Evolutionary conservation across 2,329 filamentous ascomycete species (phyloP).

Genomic region (Zelopaecilomyces penicillatus): DNA sequence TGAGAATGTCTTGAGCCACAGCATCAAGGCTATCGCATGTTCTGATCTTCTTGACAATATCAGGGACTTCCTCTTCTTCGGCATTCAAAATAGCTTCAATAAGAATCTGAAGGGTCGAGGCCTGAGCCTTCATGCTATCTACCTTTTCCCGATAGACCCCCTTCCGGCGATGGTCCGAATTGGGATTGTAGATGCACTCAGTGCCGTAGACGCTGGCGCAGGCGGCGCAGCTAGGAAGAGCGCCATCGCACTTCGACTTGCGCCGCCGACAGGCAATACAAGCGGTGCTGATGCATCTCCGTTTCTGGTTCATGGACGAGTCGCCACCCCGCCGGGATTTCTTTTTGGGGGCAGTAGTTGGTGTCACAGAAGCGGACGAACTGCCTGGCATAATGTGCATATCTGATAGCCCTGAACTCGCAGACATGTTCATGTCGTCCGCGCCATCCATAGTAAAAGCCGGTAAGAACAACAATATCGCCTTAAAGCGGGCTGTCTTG

Average conservation of each 20-base stretch:
- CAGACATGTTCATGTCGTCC: too few relatives aligned
- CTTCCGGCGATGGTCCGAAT: conserved; percentile 91
- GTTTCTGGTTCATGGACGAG: conserved; percentile 45
- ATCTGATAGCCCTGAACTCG: too few relatives aligned
- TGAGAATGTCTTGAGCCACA: conserved; percentile 46
- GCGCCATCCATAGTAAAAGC: too few relatives aligned
- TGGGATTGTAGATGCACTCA: conserved; percentile 89
- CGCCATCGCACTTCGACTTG: conserved; percentile 88
- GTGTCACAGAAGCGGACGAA: conserved; percentile 2
- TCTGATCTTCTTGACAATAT: conserved; percentile 76
- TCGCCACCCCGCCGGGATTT: conserved; percentile 43
- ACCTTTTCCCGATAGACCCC: conserved; percentile 94
- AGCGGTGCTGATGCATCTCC: conserved; percentile 75
- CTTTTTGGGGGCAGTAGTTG: conserved; percentile 31
- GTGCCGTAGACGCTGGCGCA: conserved; percentile 90
- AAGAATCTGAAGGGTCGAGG: conserved; percentile 82
- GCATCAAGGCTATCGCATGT: conserved; percentile 64
- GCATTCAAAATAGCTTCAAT: conserved; percentile 90
- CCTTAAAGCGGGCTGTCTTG: too few relatives aligned
- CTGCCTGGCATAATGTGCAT: too few relatives aligned
- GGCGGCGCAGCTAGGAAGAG: conserved; percentile 85
- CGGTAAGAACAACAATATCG: too few relatives aligned
- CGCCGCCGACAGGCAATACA: conserved; percentile 72
- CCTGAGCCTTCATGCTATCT: conserved; percentile 78
- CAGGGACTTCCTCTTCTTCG: conserved; percentile 74